Percentiles rank a stretch among this genome's conserved stretches.
Conservation (phyloP, 73 alveolate species). For the Blepharisma stoltei region DNA sequence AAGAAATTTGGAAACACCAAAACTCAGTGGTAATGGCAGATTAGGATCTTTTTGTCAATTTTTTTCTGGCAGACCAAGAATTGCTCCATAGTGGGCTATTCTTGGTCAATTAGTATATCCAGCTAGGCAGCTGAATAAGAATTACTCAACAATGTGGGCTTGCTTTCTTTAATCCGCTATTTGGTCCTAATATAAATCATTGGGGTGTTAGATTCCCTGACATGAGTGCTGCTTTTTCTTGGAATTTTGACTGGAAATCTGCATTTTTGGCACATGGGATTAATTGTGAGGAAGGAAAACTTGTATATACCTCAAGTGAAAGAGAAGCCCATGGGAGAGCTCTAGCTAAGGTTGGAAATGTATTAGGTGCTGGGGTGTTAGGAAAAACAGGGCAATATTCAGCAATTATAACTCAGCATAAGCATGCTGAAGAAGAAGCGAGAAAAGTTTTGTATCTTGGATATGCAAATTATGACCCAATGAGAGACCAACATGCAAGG, state of each 20-base stretch:
- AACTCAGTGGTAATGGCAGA: no score
- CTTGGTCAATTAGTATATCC: no score
- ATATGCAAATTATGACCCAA: no score
- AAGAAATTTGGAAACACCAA: no score
- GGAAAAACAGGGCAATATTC: background rate
- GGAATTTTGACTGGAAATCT: background rate
- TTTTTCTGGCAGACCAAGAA: no score
- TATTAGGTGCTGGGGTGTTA: background rate
- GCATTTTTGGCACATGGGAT: background rate
- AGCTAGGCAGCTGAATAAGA: background rate
- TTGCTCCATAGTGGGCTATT: no score
- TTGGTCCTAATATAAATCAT: conserved; percentile 3
- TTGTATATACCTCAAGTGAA: background rate
- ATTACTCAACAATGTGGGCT: conserved; percentile 15
- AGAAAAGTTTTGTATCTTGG: background rate
- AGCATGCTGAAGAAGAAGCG: background rate
- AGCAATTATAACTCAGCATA: conserved; percentile 25
- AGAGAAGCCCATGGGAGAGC: conserved; percentile 6
- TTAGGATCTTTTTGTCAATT: no score
- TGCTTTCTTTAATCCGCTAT: conserved; percentile 14
- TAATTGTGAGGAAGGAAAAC: background rate
- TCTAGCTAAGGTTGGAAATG: background rate
- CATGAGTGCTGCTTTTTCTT: background rate
- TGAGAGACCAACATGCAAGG: no score
- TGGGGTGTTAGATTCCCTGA: conserved; percentile 30